These are phyloP conservation scores for Tetrapisispora pingtungensis DNA, from an alignment of 805 yeast genomes.

Conservation along the genomic window DNA sequence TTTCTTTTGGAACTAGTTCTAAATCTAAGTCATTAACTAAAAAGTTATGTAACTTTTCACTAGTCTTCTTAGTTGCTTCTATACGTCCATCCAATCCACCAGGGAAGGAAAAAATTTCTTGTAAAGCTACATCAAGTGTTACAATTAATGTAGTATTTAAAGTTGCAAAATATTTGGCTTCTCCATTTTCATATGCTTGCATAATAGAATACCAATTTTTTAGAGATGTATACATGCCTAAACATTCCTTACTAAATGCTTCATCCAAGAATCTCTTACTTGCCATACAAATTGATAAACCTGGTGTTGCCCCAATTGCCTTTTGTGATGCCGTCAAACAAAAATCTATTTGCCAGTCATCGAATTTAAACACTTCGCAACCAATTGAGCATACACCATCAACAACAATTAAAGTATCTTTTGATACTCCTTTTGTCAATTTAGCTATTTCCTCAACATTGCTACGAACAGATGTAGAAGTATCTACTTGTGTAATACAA, in stretches of 20 bases:
- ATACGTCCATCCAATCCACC: conserved; percentile 48
- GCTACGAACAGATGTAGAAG: conserved; percentile 86
- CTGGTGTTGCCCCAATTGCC: conserved; percentile 92
- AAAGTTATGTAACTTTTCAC: conserved; percentile 54
- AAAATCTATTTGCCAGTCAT: conserved; percentile 81
- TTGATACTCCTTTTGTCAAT: conserved; percentile 54
- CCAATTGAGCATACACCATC: conserved; percentile 95
- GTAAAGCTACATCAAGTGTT: conserved; percentile 68
- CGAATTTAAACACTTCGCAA: conserved; percentile 77
- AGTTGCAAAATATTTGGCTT: conserved; percentile 79
- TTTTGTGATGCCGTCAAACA: conserved; percentile 90
- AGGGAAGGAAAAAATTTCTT: conserved; percentile 43
- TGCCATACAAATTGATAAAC: conserved; percentile 68
- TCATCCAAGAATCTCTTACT: conserved; percentile 64
- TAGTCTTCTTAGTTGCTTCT: conserved; percentile 49
- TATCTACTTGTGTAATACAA: conserved; percentile 91
- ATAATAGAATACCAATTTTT: conserved; percentile 83
- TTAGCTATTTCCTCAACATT: conserved; percentile 55
- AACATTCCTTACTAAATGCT: conserved; percentile 32
- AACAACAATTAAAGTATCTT: conserved; percentile 73
- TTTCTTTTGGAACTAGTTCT: conserved; percentile 45
- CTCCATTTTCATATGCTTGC: conserved; percentile 74
- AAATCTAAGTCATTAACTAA: conserved; percentile 50
- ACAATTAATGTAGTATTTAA: conserved; percentile 86
- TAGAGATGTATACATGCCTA: conserved; percentile 47